A percentile compares a stretch with the other conserved stretches of the same genome.
These are phyloP conservation scores for Coprinopsis strossmayeri DNA, from an alignment of 768 basidiomycete genomes.

Conservation along the genomic window DNA sequence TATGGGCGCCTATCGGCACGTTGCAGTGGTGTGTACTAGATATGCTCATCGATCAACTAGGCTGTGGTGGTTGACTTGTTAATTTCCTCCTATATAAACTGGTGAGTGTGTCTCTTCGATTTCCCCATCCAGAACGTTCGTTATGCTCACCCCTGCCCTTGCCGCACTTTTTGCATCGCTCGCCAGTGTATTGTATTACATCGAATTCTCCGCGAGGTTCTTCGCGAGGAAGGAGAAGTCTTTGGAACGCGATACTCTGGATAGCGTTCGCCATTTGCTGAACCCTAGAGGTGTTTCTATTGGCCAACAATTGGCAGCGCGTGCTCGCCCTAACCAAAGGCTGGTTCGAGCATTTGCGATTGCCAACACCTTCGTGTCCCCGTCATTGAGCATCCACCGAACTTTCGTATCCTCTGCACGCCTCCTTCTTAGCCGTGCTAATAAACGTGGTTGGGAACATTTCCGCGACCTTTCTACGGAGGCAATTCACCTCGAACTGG, in stretches of 20 bases:
- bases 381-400: slow-evolving; percentile 26
- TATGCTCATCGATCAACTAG: too few relatives aligned
- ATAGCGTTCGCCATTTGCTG: slow-evolving; percentile 11
- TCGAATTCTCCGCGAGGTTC: too few relatives aligned
- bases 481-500: slow-evolving; percentile 23
- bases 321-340: slow-evolving; percentile 29
- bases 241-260: slow-evolving; percentile 8
- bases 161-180: too few relatives aligned
- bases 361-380: slow-evolving; percentile 49
- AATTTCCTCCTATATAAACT: too few relatives aligned
- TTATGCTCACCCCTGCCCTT: too few relatives aligned
- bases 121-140: too few relatives aligned
- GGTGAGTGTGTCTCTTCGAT: too few relatives aligned
- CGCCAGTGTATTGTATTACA: too few relatives aligned
- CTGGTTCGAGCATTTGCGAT: slow-evolving; percentile 27
- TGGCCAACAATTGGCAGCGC: slow-evolving; percentile 19
- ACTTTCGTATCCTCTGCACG: slow-evolving; percentile 25
- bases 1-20: too few relatives aligned
- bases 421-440: slow-evolving; percentile 20
- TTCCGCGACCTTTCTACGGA: slow-evolving; percentile 24
- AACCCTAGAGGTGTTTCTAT: slow-evolving; percentile 9
- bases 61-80: too few relatives aligned
- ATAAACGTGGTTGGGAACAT: slow-evolving; percentile 25
- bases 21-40: too few relatives aligned
- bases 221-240: too few relatives aligned